Base-by-base conservation (phyloP, 148 eudicot genomes). In the Euryodendron excelsum region DNA sequence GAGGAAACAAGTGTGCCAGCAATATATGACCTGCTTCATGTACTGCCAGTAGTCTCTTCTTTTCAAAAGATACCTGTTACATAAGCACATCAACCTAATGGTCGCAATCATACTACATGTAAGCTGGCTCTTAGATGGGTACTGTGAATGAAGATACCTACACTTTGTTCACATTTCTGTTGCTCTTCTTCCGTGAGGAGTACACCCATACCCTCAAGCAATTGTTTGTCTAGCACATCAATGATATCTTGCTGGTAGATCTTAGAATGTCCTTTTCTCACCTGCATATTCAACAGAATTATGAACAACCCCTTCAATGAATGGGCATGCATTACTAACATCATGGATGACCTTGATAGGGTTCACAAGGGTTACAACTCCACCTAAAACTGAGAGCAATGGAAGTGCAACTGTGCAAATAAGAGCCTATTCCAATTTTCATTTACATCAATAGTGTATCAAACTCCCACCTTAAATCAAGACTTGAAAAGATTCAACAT, bases 131-230 rank as follows among this genome's bases (percentile, higher is more conserved):
- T 76, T 67, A 23, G 44, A 71, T 33, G 47, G 59, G 65, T 37
- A 68, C 20, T n/a, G 25, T n/a, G 2, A 53, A 77, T 2, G 34
- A 63, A 73, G 52, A 69, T 52, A 31, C 92, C 17, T 89, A 94
- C 98, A 79, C 86, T 89, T 85, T 88, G 86, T 90, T 92, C 97
- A 79, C 90, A 84, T 83, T 92, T 94, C 76, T 88, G 93, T 85
- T 91, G 98, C 86, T 94, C 98, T 86, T 94, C 98, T 80, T 94
- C 98, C 1, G 98, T 94, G 69, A 94, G 91, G 34, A 94, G 92
- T 81, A 94, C 97, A 80, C 97, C 97, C 98, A 94, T 90, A 60
- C 98, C 98, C 91, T 94, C 97, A 37, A 94, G 98, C 85, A 94
- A 82, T 77, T 92, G 95, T 78, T 94, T 94, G 84, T 94, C 97